Evolutionary conservation across 2,329 filamentous ascomycete genomes (phyloP).

Genomic region (Fusarium pseudograminearum): DNA sequence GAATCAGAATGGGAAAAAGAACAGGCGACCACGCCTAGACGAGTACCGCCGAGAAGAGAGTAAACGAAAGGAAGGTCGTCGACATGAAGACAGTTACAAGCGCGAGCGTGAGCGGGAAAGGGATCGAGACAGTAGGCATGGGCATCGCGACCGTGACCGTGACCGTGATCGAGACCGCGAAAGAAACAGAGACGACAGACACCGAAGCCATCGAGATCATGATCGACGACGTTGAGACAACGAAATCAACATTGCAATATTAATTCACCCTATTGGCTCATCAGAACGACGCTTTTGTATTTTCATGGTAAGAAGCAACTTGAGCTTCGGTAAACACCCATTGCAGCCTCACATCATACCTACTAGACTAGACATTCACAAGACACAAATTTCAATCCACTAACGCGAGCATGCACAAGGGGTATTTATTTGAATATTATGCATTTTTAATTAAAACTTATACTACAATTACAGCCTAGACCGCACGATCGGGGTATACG

Average conservation of each 20-base stretch:
- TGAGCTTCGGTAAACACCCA: neutral
- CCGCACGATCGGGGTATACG: slow-evolving; percentile 26
- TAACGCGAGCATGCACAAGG: slow-evolving; percentile 28
- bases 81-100: slow-evolving; percentile 61
- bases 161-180: slow-evolving; percentile 35
- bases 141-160: slow-evolving; percentile 50
- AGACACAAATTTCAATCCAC: neutral
- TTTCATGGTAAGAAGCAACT: neutral
- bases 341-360: slow-evolving; percentile 15
- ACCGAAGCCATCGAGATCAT: slow-evolving; percentile 42
- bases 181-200: slow-evolving; percentile 39
- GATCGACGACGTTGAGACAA: slow-evolving; percentile 41
- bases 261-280: neutral
- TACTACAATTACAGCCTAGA: slow-evolving; percentile 28
- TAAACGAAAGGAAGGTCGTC: slow-evolving; percentile 58
- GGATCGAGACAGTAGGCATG: slow-evolving; percentile 54
- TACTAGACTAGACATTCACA: slow-evolving; percentile 9
- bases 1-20: slow-evolving; percentile 75
- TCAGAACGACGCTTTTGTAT: slow-evolving; percentile 2
- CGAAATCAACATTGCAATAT: neutral
- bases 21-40: slow-evolving; percentile 59
- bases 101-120: slow-evolving; percentile 56
- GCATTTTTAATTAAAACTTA: slow-evolving; percentile 30
- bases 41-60: slow-evolving; percentile 63
- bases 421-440: neutral